These are phyloP conservation scores for Acmispon strigosus DNA, from an alignment of 306 rosid genomes.

Conservation along the genomic window DNA sequence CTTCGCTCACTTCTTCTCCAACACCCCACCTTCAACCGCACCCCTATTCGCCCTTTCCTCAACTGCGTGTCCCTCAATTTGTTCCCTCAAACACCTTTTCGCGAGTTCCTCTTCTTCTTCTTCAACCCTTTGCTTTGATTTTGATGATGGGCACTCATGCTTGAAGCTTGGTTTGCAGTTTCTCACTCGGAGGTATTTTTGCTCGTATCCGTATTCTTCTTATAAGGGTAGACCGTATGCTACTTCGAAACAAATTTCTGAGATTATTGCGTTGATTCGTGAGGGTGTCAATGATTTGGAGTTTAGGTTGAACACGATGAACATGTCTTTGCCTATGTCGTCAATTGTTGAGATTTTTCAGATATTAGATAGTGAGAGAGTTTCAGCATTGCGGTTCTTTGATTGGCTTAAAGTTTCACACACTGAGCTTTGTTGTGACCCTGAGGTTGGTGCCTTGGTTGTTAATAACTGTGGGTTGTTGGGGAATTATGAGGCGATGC, in stretches of 20 bases:
- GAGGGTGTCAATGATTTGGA: slow-evolving; percentile 42
- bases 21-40: slow-evolving; percentile 17
- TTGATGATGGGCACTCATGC: background rate
- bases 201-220: slow-evolving; percentile 25
- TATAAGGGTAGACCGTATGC: slow-evolving; percentile 11
- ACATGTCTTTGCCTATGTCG: slow-evolving; percentile 33
- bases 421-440: slow-evolving; percentile 25
- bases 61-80: slow-evolving; percentile 20
- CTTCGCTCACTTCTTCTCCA: slow-evolving; percentile 1
- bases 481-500: slow-evolving; percentile 50
- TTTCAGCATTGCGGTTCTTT: slow-evolving; percentile 49
- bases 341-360: slow-evolving; percentile 30
- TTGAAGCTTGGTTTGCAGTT: background rate
- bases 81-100: no score
- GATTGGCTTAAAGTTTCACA: slow-evolving; percentile 45
- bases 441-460: slow-evolving; percentile 41
- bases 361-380: slow-evolving; percentile 29
- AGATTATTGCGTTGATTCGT: slow-evolving; percentile 37
- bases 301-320: slow-evolving; percentile 33
- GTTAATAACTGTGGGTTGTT: slow-evolving; percentile 61
- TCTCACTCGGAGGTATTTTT: slow-evolving; percentile 10
- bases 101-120: slow-evolving; percentile 13
- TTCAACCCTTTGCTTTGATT: background rate
- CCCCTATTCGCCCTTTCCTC: slow-evolving; percentile 11
- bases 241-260: slow-evolving; percentile 28